Evolutionary conservation across 2,329 filamentous ascomycete genomes (phyloP).

Genomic region (Ceratocystis huliohia): DNA sequence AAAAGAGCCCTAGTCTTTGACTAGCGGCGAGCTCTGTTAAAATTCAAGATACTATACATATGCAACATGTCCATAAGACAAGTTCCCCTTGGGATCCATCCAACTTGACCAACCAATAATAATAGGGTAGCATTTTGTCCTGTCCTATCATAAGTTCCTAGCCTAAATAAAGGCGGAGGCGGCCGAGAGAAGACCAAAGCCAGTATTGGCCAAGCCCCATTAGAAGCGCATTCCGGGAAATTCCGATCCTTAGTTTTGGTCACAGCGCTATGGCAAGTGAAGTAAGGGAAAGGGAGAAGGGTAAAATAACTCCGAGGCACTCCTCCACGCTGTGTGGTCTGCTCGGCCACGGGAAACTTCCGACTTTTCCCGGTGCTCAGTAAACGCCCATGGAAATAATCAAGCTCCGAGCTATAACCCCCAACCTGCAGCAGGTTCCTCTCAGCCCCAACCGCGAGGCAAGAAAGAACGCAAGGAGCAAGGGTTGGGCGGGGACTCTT

Average conservation of each 20-base stretch:
- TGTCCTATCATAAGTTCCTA: neutral
- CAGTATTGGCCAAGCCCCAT: neutral
- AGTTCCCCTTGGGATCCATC: neutral
- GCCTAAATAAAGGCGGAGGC: neutral
- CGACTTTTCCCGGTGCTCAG: neutral
- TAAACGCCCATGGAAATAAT: neutral
- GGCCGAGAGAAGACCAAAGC: conserved; percentile 4
- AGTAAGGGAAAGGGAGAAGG: neutral
- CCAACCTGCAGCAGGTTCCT: neutral
- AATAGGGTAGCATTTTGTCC: neutral
- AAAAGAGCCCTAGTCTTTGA: no score
- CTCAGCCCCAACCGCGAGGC: conserved; percentile 9
- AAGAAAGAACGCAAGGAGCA: neutral
- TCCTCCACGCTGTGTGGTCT: neutral
- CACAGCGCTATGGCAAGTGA: neutral
- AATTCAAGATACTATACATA: neutral
- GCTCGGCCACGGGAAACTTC: neutral
- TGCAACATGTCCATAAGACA: neutral
- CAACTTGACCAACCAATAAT: neutral
- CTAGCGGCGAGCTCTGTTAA: no score
- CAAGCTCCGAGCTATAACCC: neutral
- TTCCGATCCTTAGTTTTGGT: neutral
- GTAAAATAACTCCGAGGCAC: neutral
- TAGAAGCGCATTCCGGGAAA: neutral
- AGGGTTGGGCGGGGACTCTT: neutral